A percentile compares a stretch with the other conserved stretches of the same genome.
Conservation (phyloP, 176 grass and related monocot genomes). For the Panicum miliaceum region DNA sequence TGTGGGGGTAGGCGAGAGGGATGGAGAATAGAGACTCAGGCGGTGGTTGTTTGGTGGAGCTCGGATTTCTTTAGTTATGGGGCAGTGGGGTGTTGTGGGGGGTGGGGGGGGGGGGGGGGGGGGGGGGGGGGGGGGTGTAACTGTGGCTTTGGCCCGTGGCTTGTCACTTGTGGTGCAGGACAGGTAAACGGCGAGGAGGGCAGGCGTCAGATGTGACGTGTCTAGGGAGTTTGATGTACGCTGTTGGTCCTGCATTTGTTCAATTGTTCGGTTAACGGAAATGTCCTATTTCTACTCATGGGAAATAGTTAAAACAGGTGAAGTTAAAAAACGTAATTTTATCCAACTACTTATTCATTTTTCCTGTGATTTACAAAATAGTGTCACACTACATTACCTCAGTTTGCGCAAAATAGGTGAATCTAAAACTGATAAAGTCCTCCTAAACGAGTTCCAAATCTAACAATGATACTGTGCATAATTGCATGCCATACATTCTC, state of each 20-base stretch:
- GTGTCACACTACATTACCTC: no score
- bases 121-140: no score
- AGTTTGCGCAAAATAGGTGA: no score
- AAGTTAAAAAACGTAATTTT: no score
- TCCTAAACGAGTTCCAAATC: no score
- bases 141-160: neutral
- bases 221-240: neutral
- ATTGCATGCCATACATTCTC: no score
- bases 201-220: constrained; percentile 34
- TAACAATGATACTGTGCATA: no score
- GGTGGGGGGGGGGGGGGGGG: no score
- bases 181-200: neutral
- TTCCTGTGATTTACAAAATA: no score
- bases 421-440: no score
- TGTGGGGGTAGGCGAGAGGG: neutral
- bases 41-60: constrained; percentile 38
- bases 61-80: constrained; percentile 41
- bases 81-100: neutral
- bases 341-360: no score
- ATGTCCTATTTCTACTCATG: neutral
- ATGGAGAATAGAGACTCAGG: constrained; percentile 1
- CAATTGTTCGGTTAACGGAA: neutral
- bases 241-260: neutral
- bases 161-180: neutral
- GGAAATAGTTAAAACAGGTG: no score